A percentile compares a stretch with the other conserved stretches of the same genome.
Evolutionary conservation across 225 moss, liverwort and hornwort species (phyloP).

Genomic region (Antitrichia curtipendula): DNA sequence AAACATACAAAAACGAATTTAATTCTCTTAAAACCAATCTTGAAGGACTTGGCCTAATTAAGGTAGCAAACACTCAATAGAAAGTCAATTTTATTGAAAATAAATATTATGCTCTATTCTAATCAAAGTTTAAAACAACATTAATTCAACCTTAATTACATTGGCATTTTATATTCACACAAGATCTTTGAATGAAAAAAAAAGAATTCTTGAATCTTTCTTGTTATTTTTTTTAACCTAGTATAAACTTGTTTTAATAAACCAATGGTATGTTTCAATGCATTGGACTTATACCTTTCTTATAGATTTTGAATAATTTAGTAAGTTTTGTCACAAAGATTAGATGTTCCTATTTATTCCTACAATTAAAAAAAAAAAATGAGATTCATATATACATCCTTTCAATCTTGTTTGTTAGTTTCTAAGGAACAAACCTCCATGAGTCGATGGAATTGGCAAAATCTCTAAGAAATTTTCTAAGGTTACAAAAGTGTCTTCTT

Average conservation of each 20-base stretch:
- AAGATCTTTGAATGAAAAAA: neutral
- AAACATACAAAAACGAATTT: fast-evolving
- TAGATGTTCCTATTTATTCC: neutral
- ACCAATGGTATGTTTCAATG: neutral
- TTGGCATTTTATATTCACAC: neutral
- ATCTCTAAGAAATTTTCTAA: neutral
- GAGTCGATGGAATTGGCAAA: neutral
- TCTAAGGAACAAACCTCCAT: neutral
- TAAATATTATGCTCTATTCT: neutral
- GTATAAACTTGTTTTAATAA: neutral
- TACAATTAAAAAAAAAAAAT: too few relatives aligned
- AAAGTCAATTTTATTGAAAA: neutral
- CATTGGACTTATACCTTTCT: neutral
- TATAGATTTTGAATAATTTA: neutral
- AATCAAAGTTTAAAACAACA: neutral
- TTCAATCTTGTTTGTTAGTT: neutral
- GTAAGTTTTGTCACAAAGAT: neutral
- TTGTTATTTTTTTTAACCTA: neutral
- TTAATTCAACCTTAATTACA: neutral
- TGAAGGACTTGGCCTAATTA: fast-evolving
- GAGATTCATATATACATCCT: neutral
- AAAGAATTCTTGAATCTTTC: neutral
- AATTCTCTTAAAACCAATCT: neutral
- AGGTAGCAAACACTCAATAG: neutral
- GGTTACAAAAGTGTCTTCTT: neutral